Evolutionary conservation across 257 asterid species (phyloP), one percentile per base, ranked within the genome.

Genomic region (Solanum appendiculatum): DNA sequence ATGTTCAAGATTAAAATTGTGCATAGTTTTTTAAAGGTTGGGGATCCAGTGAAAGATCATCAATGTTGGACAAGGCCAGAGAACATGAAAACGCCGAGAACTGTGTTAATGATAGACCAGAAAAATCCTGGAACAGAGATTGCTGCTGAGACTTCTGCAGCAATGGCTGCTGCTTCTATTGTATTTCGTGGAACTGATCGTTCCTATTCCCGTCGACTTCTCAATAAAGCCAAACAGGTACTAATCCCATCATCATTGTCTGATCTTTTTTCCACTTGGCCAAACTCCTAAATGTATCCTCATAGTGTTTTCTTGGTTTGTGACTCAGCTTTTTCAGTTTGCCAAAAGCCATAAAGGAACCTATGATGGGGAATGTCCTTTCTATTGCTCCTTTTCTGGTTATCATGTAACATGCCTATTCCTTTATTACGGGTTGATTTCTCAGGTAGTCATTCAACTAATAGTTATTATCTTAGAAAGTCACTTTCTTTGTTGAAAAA

Each of bases 321-420:
- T 37, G 46, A 36, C 85, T 91, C 92, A 95, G 98, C 89, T 94
- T 60, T 95, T 92, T 90, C 36, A 89, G 23, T 92, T 95, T 89
- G 96, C 96, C 21, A 93, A 91, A 85, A 84, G 84, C 1, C 70
- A 93, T 72, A 91, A 93, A 88, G 98, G 98, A 87, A 93, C 97
- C 74, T 95, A 87, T 86, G 98, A 94, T 89, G 98, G 98, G 68
- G 98, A 94, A 85, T 95, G 98, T 75, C 98, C 98, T 69, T 95
- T 94, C 93, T 95, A 95, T 86, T 95, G 98, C 92, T 95, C 98
- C 46, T 89, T n/a, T 90, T 95, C 98, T 1, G 98, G 98, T 87
- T 94, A 36, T 64, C 91, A 95, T 68, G 98, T 94, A 93, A 78
- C 23, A n/a, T 86, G 58, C 58, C 51, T 69, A 69, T 54, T 58